A percentile compares a stretch with the other conserved stretches of the same genome.
These are phyloP conservation scores for Hordeum marinum DNA, from an alignment of 176 grass and related monocot genomes.

Conservation along the genomic window DNA sequence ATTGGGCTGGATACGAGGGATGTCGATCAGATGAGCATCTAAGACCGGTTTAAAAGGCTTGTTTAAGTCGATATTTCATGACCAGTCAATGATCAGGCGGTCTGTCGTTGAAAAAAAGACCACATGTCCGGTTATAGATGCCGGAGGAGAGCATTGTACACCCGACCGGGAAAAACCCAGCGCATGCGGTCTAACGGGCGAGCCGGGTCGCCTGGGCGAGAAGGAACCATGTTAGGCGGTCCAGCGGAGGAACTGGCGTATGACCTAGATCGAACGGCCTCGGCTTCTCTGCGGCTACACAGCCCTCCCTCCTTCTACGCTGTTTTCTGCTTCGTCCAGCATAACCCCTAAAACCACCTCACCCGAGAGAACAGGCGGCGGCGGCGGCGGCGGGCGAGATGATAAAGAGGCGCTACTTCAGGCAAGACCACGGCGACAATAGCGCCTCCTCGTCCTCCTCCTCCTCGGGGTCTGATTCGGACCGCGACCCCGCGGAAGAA, in stretches of 20 bases:
- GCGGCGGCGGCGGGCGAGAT: conserved; percentile 25
- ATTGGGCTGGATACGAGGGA: no score
- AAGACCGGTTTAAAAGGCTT: no score
- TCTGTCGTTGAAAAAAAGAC: no score
- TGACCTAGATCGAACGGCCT: conserved; percentile 10
- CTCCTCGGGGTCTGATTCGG: conserved; percentile 35
- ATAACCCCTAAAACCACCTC: conserved; percentile 1
- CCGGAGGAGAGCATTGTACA: no score
- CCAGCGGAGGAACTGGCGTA: background rate
- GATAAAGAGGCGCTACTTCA: conserved; percentile 81
- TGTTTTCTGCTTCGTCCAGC: background rate
- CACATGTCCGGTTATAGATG: no score
- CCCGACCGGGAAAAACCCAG: no score
- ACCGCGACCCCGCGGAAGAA: conserved; percentile 17
- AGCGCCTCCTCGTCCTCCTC: conserved; percentile 48
- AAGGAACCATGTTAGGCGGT: no score
- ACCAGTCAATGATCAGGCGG: no score
- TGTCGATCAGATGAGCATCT: no score
- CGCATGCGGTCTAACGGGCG: no score
- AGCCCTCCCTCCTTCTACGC: background rate
- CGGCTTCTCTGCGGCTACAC: background rate
- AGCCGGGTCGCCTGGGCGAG: no score
- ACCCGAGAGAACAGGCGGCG: background rate
- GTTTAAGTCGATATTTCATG: no score
- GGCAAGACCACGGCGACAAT: conserved; percentile 52